Percentiles rank a stretch among this genome's conserved stretches.
These are phyloP conservation scores for Cryptomeria japonica DNA, from an alignment of 75 land plant species.

Conservation along the genomic window DNA sequence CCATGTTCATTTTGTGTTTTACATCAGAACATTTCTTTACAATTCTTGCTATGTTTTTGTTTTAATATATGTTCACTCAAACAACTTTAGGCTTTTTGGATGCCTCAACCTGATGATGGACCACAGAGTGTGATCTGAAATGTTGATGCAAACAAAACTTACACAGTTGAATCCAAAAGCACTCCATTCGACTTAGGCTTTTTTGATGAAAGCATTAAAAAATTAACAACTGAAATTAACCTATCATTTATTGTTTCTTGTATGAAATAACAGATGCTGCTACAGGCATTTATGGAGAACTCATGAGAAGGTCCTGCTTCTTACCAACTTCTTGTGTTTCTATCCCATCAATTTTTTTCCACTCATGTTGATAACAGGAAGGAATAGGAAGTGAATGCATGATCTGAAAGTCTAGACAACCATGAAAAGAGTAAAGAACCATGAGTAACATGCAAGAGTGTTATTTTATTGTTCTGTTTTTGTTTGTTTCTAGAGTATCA, in stretches of 20 bases:
- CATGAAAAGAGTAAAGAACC: slow-evolving; percentile 9
- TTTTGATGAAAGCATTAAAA: background rate
- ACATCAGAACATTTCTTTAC: background rate
- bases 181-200: background rate
- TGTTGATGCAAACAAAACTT: no score
- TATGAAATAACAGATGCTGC: slow-evolving; percentile 84
- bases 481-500: background rate
- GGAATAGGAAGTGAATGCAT: background rate
- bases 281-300: slow-evolving; percentile 82
- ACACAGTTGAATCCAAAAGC: no score
- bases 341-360: background rate
- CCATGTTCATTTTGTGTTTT: background rate
- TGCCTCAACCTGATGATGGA: background rate
- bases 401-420: background rate
- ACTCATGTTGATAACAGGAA: slow-evolving; percentile 2
- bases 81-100: background rate
- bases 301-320: slow-evolving; percentile 57
- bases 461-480: background rate
- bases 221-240: background rate
- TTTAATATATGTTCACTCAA: background rate
- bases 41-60: background rate
- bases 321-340: background rate
- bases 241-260: slow-evolving; percentile 6
- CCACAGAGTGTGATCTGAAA: no score
- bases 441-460: background rate